phyloP scores from a whole-genome alignment of 257 asterid genomes.

The Penstemon eatonii region DNA sequence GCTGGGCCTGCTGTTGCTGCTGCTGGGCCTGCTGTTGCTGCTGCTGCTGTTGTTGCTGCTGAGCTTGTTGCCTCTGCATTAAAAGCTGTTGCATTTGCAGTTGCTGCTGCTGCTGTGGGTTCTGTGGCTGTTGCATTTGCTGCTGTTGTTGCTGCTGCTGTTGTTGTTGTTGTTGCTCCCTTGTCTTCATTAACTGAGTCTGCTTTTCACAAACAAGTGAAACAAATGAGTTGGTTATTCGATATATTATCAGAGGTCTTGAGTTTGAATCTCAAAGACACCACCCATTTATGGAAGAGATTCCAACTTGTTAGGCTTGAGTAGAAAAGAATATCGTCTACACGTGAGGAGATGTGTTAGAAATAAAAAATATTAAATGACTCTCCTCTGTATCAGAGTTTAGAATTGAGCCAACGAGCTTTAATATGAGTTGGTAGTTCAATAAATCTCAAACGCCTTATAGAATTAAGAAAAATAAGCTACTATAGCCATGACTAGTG shows the following conservation, averaged over 20 bases:
- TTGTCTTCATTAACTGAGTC: constrained; percentile 90
- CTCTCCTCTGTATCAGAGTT: too few species aligned
- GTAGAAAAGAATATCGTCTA: too few species aligned
- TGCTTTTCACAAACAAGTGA: constrained; percentile 35
- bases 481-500: background rate
- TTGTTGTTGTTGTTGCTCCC: constrained; percentile 90
- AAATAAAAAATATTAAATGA: too few species aligned
- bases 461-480: background rate
- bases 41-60: constrained; percentile 69
- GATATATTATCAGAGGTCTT: too few species aligned
- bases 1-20: constrained; percentile 65
- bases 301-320: too few species aligned
- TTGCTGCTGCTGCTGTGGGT: constrained; percentile 59
- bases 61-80: constrained; percentile 70
- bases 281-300: too few species aligned
- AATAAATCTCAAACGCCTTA: background rate
- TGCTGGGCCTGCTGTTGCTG: constrained; percentile 54
- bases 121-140: constrained; percentile 54
- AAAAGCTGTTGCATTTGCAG: constrained; percentile 76
- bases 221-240: background rate
- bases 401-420: too few species aligned
- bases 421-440: too few species aligned
- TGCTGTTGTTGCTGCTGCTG: constrained; percentile 52
- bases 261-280: too few species aligned
- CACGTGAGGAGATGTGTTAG: too few species aligned